Conservation (phyloP, 2,329 filamentous ascomycete species). For the Aphanocladium album region DNA sequence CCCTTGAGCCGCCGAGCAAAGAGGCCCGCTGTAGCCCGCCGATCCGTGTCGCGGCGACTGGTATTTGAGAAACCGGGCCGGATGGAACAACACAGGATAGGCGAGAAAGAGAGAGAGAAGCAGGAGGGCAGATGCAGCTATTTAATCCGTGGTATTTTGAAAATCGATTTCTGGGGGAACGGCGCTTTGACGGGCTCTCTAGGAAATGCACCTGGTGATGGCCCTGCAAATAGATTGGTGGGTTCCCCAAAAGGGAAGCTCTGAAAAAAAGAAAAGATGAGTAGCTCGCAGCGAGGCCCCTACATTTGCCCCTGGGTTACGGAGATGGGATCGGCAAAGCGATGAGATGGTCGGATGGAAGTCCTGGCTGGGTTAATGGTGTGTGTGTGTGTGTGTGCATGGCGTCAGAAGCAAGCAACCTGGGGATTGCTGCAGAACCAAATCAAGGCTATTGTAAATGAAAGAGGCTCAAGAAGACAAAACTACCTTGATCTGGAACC, state of each 20-base stretch:
- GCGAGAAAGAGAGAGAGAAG: neutral
- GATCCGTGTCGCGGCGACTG: neutral
- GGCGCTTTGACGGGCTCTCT: neutral
- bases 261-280: neutral
- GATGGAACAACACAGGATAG: no score
- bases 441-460: no score
- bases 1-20: neutral
- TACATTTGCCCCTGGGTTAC: neutral
- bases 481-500: no score
- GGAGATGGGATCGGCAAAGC: constrained; percentile 8
- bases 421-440: no score
- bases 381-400: no score
- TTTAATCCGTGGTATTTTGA: neutral
- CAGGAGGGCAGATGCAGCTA: neutral
- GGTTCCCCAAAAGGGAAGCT: neutral
- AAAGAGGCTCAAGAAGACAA: no score
- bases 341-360: neutral
- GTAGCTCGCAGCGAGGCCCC: neutral
- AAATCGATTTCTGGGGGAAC: neutral
- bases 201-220: neutral
- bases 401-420: no score
- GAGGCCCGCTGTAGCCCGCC: neutral
- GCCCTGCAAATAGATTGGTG: neutral
- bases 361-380: no score
- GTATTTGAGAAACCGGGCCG: neutral